A percentile compares a stretch with the other conserved stretches of the same genome.
Evolutionary conservation across 257 asterid species (phyloP).

Genomic region (Solanum virginianum): DNA sequence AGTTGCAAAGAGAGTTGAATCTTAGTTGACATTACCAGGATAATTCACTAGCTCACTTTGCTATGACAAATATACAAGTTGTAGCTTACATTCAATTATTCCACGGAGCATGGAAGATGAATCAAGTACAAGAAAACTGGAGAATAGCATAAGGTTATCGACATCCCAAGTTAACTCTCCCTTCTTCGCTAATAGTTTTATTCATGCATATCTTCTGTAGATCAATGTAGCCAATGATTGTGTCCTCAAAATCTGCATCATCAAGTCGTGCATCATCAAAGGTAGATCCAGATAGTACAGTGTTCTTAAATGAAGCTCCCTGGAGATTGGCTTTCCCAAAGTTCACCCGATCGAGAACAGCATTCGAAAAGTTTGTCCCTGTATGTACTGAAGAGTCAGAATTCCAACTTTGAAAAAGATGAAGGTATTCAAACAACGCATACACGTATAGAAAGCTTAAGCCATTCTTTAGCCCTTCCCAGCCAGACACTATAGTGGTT

Average conservation of each 20-base stretch:
- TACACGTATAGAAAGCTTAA: background rate
- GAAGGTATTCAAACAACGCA: background rate
- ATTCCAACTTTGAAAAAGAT: background rate
- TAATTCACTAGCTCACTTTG: background rate
- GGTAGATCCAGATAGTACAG: slow-evolving; percentile 87
- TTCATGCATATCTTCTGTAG: slow-evolving; percentile 80
- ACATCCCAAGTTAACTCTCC: slow-evolving; percentile 76
- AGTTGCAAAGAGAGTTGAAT: background rate
- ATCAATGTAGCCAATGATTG: slow-evolving; percentile 82
- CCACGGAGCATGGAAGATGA: background rate
- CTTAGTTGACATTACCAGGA: background rate
- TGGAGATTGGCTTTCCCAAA: slow-evolving; percentile 67
- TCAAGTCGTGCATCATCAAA: slow-evolving; percentile 62
- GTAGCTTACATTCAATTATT: background rate
- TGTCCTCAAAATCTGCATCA: slow-evolving; percentile 79
- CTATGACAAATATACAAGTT: background rate
- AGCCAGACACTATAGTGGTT: background rate
- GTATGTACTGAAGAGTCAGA: slow-evolving; percentile 6
- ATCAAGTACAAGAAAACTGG: background rate
- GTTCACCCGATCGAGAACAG: slow-evolving; percentile 87
- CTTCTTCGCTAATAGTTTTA: slow-evolving; percentile 51
- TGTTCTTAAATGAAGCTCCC: slow-evolving; percentile 77
- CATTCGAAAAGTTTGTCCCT: slow-evolving; percentile 85
- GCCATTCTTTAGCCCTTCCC: background rate
- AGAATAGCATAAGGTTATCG: slow-evolving; percentile 15